Base-by-base conservation (phyloP, 441 rosid species). In the Euphorbia celastroides region DNA sequence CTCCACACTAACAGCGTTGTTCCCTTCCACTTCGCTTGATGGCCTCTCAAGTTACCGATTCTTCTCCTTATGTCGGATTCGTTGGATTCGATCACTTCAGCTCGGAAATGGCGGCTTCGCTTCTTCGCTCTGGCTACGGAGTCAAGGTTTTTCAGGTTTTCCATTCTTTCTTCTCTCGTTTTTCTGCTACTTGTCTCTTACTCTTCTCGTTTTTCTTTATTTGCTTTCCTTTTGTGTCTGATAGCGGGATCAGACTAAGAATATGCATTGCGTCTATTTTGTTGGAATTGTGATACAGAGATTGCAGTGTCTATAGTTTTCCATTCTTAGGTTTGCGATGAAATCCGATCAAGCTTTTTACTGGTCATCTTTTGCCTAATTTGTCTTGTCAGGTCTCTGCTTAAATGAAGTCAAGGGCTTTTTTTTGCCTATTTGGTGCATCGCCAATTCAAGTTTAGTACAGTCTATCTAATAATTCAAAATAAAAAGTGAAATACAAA, bases 61-160 rank as follows among this genome's bases (percentile, higher is more conserved):
- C 25, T 41, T 27, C 0, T 54, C 77, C 65, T 41, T 76, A 70
- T 54, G 84, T 89, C 62, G 91, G 94, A 41, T 92, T 92, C 77
- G 78, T 92, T 23, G 96, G 97, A 23, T 68, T 91, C 65, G 90
- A 89, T 57, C 82, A 69, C 12, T 34, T 77, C 51, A 83, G 84
- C 81, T 75, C 88, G 64, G 87, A 88, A 25, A 84, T 87, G 91
- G 93, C 96, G 46, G 81, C 85, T 77, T 73, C 81, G 56, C 89
- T 88, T 55, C 77, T 84, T 62, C 75, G 60, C 62, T 80, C 86
- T 67, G 92, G 97, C 71, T 85, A 75, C 71, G 72, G 38, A 62
- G 77, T 86, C 65, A 85, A 85, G 73, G 93, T 95, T 27, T 88
- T 82, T 65, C 85, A 90, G 89, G 95, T 88, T 44, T 23, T 27